phyloP scores from a whole-genome alignment of 495 filamentous ascomycete species.

The Oidiodendron maius region DNA sequence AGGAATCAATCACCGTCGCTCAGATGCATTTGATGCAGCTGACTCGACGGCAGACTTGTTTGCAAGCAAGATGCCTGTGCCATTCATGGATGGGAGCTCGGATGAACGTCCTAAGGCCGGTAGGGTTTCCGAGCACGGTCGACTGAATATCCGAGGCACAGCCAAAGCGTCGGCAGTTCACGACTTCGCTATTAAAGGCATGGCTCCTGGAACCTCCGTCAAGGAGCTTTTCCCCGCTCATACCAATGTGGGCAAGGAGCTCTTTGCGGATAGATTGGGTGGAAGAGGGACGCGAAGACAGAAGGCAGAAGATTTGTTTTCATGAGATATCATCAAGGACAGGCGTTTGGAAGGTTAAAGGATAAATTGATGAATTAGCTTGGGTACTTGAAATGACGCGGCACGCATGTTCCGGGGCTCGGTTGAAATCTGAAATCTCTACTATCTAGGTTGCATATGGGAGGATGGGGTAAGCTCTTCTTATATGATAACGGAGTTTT shows the following conservation, averaged over 20 bases:
- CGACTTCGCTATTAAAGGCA: conserved; percentile 63
- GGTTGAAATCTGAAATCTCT: too few relatives aligned
- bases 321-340: conserved; percentile 22
- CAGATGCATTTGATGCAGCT: conserved; percentile 58
- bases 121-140: conserved; percentile 30
- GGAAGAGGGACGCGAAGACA: conserved; percentile 39
- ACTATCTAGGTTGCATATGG: neutral
- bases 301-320: conserved; percentile 49
- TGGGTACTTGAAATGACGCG: too few relatives aligned
- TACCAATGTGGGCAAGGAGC: conserved; percentile 62
- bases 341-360: neutral
- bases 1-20: conserved; percentile 50
- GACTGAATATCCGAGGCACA: conserved; percentile 60
- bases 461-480: neutral
- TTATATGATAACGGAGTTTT: too few relatives aligned
- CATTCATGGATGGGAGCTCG: conserved; percentile 41
- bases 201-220: conserved; percentile 38
- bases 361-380: neutral
- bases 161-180: conserved; percentile 35
- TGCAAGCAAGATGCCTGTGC: conserved; percentile 44
- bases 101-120: conserved; percentile 27
- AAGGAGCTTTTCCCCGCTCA: conserved; percentile 70
- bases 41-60: conserved; percentile 58
- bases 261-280: conserved; percentile 51
- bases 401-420: too few relatives aligned